Evolutionary conservation across 495 filamentous ascomycete species (phyloP).

Genomic region (Penicillium flavigenum): DNA sequence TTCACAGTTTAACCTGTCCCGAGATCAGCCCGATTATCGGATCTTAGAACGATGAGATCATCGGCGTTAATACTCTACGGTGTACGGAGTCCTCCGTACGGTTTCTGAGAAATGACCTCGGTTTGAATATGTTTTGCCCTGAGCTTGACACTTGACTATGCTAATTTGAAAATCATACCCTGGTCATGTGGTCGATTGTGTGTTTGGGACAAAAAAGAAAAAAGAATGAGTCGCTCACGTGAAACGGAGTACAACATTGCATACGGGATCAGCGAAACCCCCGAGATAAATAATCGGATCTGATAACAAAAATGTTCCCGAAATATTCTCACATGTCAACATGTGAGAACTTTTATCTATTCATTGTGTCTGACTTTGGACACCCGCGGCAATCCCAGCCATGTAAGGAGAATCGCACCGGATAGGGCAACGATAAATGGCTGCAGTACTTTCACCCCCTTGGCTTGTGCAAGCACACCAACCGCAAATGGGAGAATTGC

Average conservation of each 20-base stretch:
- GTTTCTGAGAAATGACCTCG: background rate
- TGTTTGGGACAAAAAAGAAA: background rate
- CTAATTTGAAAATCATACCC: background rate
- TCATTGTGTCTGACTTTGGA: constrained; percentile 23
- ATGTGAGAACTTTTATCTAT: constrained; percentile 4
- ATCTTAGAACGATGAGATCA: background rate
- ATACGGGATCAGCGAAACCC: background rate
- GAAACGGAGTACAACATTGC: background rate
- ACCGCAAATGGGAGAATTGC: constrained; percentile 82
- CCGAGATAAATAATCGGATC: constrained; percentile 11
- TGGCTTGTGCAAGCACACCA: constrained; percentile 77
- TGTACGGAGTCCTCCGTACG: background rate
- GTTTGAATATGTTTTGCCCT: background rate
- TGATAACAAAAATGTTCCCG: constrained; percentile 9
- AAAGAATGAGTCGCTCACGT: background rate
- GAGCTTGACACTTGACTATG: background rate
- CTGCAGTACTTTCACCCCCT: constrained; percentile 75
- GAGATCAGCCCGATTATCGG: constrained; percentile 1
- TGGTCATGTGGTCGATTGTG: background rate
- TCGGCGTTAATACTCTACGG: background rate
- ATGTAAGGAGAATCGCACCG: constrained; percentile 55
- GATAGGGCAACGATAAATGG: constrained; percentile 71
- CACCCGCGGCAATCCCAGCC: constrained; percentile 47
- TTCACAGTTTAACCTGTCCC: background rate
- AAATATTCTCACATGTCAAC: constrained; percentile 8